Evolutionary conservation across 345 rosid genomes (phyloP), one percentile per base, ranked within the genome.

Genomic region (Microthlaspi erraticum): DNA sequence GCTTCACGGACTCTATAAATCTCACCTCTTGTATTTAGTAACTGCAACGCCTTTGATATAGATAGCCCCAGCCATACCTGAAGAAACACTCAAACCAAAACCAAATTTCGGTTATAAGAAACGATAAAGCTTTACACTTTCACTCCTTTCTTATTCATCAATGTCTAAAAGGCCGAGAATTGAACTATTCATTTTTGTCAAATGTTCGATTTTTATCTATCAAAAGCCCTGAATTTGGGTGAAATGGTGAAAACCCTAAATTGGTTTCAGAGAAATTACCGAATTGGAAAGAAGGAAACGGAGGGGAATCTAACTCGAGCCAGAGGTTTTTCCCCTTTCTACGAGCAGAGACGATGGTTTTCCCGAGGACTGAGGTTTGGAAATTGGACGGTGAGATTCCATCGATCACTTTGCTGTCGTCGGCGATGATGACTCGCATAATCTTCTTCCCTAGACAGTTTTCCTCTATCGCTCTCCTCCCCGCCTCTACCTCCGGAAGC

Each of bases 401-500:
- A 10, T 93, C 93, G 39, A 93, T 86, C 58, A 93, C 97, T 74
- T 89, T 93, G 39, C 77, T 13, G 80, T 93, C 97, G 59, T 85
- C 78, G 37, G 99, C 96, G 41, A 93, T 75, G 14, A 86, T 62
- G 53, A 87, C 91, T 42, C 83, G 88, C 70, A 31, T 84, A 41
- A 93, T 91, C 85, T 69, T 88, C 83, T 87, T 86, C 16, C 93
- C 93, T 1, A 81, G 13, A 74, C 99, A 93, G 64, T 86, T 76
- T 29, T 89, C 96, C 37, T 84, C 87, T 43, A 91, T 81, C 7
- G 99, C 97, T 60, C 88, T 81, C 60, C 97, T 85, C 61, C 97
- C 97, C 70, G 95, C 97, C 79, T 93, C 99, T 29, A 93, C 98
- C 84, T 93, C 98, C 71, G 98, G 94, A 26, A 93, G 86, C 89